Percentiles rank a stretch among this genome's conserved stretches.
Evolutionary conservation across 441 rosid genomes (phyloP).

Genomic region (Erodium trifolium): DNA sequence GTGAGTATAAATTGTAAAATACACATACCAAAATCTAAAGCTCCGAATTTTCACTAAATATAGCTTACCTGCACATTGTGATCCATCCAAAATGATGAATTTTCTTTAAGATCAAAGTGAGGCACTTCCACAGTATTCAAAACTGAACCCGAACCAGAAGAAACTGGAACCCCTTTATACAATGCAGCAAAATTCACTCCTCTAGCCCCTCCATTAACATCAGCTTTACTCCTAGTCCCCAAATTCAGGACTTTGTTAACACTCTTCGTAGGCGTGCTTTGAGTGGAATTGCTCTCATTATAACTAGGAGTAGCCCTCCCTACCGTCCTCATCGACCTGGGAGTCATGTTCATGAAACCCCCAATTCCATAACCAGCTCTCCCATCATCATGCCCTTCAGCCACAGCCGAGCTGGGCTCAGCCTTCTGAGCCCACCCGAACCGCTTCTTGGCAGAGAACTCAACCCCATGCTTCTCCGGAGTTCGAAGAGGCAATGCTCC

Average conservation of each 20-base stretch:
- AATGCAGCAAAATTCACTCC: conserved; percentile 53
- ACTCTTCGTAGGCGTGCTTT: conserved; percentile 85
- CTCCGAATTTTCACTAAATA: background rate
- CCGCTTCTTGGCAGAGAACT: conserved; percentile 33
- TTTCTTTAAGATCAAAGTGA: conserved; percentile 88
- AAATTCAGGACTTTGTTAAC: conserved; percentile 71
- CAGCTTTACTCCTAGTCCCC: conserved; percentile 50
- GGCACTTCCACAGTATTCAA: conserved; percentile 83
- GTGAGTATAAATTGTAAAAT: conserved; percentile 7
- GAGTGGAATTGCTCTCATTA: conserved; percentile 72
- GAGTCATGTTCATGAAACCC: conserved; percentile 46
- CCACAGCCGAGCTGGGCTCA: conserved; percentile 26
- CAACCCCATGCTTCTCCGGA: conserved; percentile 60
- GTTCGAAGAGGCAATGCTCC: conserved; percentile 51
- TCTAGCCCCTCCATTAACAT: conserved; percentile 47
- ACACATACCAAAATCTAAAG: background rate
- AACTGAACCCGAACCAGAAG: conserved; percentile 37
- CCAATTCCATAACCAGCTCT: conserved; percentile 20
- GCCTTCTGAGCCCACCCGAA: conserved; percentile 69
- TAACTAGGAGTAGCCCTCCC: conserved; percentile 48
- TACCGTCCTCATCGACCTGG: conserved; percentile 41
- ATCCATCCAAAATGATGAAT: conserved; percentile 99
- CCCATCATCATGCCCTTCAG: conserved; percentile 29
- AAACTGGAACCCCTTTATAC: conserved; percentile 68
- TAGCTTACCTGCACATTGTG: conserved; percentile 85